These are phyloP conservation scores for Capsella rubella DNA, from an alignment of 441 rosid genomes.

Conservation along the genomic window DNA sequence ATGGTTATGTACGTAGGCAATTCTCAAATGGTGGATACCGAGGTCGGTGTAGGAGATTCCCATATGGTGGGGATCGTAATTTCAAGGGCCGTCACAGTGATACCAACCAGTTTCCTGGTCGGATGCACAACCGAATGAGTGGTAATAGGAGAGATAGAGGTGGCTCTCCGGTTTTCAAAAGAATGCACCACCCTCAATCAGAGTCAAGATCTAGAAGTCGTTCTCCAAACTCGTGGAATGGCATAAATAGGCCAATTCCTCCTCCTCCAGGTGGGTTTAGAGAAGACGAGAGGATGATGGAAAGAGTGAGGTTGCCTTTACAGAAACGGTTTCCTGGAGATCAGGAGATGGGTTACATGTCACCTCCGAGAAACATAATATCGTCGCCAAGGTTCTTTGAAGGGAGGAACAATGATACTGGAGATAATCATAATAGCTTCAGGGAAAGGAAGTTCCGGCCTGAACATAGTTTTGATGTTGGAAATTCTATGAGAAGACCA, in stretches of 20 bases:
- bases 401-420: constrained; percentile 45
- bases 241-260: constrained; percentile 53
- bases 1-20: constrained; percentile 47
- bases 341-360: constrained; percentile 45
- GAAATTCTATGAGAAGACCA: constrained; percentile 39
- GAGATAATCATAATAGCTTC: constrained; percentile 38
- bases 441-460: constrained; percentile 52
- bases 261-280: constrained; percentile 41
- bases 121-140: constrained; percentile 29
- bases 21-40: constrained; percentile 45
- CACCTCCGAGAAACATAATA: constrained; percentile 36
- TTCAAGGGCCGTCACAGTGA: constrained; percentile 5
- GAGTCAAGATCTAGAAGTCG: constrained; percentile 61
- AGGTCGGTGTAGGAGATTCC: constrained; percentile 39
- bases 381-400: constrained; percentile 51
- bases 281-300: constrained; percentile 47
- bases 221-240: constrained; percentile 52
- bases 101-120: constrained; percentile 8
- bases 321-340: constrained; percentile 51
- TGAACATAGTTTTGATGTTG: constrained; percentile 47
- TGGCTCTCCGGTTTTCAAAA: constrained; percentile 49
- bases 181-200: constrained; percentile 40
- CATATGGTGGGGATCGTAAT: constrained; percentile 15
- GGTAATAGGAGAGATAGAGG: constrained; percentile 55
- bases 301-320: constrained; percentile 51